Base-by-base conservation (phyloP, 441 rosid genomes). In the Pelargonium citronellum region DNA sequence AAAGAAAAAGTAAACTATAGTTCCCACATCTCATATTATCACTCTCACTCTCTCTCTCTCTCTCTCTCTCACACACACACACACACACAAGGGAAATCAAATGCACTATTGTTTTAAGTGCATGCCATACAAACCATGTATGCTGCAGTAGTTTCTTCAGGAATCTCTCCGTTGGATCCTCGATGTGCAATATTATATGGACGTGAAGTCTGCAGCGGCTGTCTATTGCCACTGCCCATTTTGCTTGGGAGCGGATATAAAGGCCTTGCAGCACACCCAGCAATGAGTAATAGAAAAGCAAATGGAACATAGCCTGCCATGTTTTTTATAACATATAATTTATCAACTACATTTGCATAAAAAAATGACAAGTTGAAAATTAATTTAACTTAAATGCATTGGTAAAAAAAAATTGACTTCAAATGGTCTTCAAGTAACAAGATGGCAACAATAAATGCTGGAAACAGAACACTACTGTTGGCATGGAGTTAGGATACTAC, bases 81-180 rank as follows among this genome's bases (percentile, higher is more conserved):
- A 51, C n/a, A 51, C 17, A 51, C 15, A 51, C 0, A 10, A 51
- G 15, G 17, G 58, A 15, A 51, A 51, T 11, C 16, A 78, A 44
- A 68, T 47, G 46, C 55, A 67, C n/a, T 69, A 11, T 64, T 68
- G 44, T 24, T 4, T 9, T 55, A 39, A 72, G 55, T n/a, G 13
- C 68, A 2, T 46, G 49, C 63, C 68, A 9, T 65, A 61, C 69
- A 72, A 77, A 92, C 97, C 96, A 81, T 69, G 78, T 92, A 95
- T 17, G 98, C 89, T 74, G 90, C 87, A 74, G 89, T 87, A 69
- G 97, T 92, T 87, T 87, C 99, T 87, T 95, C 98, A 8, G 99
- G 98, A 67, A 92, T 46, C 81, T 91, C 98, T 67, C 98, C 97
- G 72, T 91, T 90, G 53, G 97, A 88, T 78, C 99, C 99, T 74